These are phyloP conservation scores for Cichorium intybus DNA, from an alignment of 140 eudicot genomes.

Conservation along the genomic window DNA sequence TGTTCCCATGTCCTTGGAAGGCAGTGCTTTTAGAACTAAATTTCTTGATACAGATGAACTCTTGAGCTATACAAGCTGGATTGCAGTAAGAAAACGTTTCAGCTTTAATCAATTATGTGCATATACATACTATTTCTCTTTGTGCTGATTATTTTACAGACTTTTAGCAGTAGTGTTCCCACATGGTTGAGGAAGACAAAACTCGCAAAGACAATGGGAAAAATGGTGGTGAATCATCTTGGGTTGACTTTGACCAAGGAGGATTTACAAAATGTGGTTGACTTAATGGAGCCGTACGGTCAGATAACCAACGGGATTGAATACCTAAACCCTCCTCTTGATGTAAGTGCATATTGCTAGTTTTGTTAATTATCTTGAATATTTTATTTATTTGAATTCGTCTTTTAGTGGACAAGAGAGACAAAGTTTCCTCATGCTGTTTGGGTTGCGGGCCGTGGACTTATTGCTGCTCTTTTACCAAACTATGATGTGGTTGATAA, in stretches of 20 bases:
- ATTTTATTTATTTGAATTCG: background rate
- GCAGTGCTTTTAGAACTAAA: conserved; percentile 79
- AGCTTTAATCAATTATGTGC: background rate
- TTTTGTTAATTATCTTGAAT: background rate
- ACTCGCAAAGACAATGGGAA: conserved; percentile 49
- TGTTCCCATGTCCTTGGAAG: conserved; percentile 89
- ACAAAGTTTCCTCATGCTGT: conserved; percentile 91
- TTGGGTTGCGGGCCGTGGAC: conserved; percentile 99
- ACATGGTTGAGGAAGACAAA: conserved; percentile 70
- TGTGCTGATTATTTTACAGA: conserved; percentile 41
- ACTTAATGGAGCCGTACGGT: conserved; percentile 95
- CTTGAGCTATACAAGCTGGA: conserved; percentile 79
- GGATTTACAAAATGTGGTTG: conserved; percentile 82
- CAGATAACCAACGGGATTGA: conserved; percentile 78
- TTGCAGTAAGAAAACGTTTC: conserved; percentile 55
- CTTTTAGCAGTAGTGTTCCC: conserved; percentile 65
- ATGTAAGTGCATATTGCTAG: conserved; percentile 61
- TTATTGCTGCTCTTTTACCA: conserved; percentile 79
- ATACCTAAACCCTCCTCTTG: conserved; percentile 57
- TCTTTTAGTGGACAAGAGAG: conserved; percentile 74
- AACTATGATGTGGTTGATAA: conserved; percentile 89
- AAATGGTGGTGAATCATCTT: conserved; percentile 78
- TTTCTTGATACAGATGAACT: conserved; percentile 85
- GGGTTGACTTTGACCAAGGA: conserved; percentile 78
- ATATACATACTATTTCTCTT: conserved; percentile 1